A percentile compares a stretch with the other conserved stretches of the same genome.
phyloP scores from a whole-genome alignment of 805 yeast genomes.

The Zygoascus biomembranicola region DNA sequence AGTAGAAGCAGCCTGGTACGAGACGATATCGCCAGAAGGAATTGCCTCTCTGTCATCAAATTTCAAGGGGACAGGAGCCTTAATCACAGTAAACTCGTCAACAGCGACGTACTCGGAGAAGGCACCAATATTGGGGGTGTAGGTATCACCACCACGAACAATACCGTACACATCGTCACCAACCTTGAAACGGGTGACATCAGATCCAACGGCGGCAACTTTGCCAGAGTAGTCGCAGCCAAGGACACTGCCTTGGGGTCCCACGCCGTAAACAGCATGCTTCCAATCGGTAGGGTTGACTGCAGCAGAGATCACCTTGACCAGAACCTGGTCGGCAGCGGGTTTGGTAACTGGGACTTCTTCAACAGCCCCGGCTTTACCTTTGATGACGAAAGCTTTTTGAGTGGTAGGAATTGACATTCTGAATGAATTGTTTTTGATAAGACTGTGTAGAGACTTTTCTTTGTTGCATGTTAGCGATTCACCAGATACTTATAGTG shows the following conservation, averaged over 20 bases:
- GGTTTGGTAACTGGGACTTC: slow-evolving; percentile 1
- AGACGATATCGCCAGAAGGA: slow-evolving; percentile 33
- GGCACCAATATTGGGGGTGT: slow-evolving; percentile 41
- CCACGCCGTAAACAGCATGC: background rate
- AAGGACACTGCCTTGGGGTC: slow-evolving; percentile 25
- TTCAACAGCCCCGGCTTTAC: slow-evolving; percentile 12
- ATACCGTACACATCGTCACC: slow-evolving; percentile 60
- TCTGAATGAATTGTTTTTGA: too few species aligned
- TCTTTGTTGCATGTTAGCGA: too few species aligned
- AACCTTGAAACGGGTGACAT: slow-evolving; percentile 45
- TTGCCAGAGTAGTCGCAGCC: slow-evolving; percentile 68
- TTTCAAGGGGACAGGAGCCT: slow-evolving; percentile 25
- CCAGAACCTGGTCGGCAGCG: slow-evolving; percentile 32
- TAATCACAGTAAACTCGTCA: slow-evolving; percentile 25
- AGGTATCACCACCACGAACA: slow-evolving; percentile 43
- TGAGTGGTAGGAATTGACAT: background rate
- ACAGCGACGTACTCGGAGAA: slow-evolving; percentile 47
- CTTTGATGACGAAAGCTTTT: background rate
- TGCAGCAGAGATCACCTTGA: slow-evolving; percentile 48
- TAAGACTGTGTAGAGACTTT: too few species aligned
- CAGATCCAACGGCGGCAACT: slow-evolving; percentile 56
- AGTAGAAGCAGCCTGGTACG: slow-evolving; percentile 62
- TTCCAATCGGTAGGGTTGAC: slow-evolving; percentile 55
- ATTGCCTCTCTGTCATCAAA: slow-evolving; percentile 20
- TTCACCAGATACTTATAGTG: too few species aligned